Base-by-base conservation (phyloP, 331 rosid species). In the Rosa hybrid region DNA sequence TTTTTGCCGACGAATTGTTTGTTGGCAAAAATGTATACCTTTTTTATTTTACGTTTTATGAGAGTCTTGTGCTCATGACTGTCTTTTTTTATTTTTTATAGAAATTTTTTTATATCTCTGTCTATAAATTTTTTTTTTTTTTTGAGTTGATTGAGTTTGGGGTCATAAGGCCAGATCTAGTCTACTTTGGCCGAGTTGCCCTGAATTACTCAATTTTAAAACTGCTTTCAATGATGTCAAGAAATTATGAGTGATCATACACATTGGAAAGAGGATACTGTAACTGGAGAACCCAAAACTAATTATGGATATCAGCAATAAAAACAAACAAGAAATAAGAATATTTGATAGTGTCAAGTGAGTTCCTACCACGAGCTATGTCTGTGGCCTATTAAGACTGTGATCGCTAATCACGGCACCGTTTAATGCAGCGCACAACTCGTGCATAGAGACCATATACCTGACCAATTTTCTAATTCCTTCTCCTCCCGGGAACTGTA, bases 351-450 rank as follows among this genome's bases (percentile, higher is more conserved):
- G 63, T 41, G 45, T 9, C 48, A 5, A 23, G 62, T 45, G 60
- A 59, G 72, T 30, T 76, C 78, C 87, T 68, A 76, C 60, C 82
- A 68, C 81, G 70, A 74, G 80, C 69, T 45, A 2, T 73, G 77
- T 73, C 25, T 41, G 12, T 18, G 80, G 81, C 57, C 7, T 46
- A 69, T 69, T 18, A 45, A 67, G 72, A 77, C 45, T 12, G 48
- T 11, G 62, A 72, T 70, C 89, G 85, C 72, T 56, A 77, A 84
- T 86, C 86, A 21, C 88, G 91, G 77, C 86, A 84, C 73, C 81
- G 69, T 72, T 81, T 72, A 68, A 51, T 25, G 84, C 86, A 80
- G 83, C 78, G 11, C 25, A 54, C 39, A 75, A 78, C 76, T 82
- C 75, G 50, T 79, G 83, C 63, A 76, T 44, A 60, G 41, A 4